phyloP scores from a whole-genome alignment of 2,329 filamentous ascomycete species.

The Aspergillus udagawae region DNA sequence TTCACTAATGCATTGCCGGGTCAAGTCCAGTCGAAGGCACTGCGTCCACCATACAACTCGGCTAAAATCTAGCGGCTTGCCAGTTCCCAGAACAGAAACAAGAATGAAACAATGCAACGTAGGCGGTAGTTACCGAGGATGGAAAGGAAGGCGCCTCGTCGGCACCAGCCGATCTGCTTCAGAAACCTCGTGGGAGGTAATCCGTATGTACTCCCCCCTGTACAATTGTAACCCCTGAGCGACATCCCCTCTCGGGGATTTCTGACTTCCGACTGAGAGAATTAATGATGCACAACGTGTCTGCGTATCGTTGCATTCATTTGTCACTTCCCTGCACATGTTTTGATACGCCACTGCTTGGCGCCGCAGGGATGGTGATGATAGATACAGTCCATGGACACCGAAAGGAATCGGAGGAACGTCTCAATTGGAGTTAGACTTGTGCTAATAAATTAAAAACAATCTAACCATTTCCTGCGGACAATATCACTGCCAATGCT shows the following conservation, averaged over 20 bases:
- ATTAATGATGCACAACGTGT: not conserved
- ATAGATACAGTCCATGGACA: too few relatives aligned
- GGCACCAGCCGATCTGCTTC: not conserved
- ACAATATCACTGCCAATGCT: not conserved
- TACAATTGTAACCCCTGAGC: not conserved
- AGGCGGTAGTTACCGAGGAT: not conserved
- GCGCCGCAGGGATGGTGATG: not conserved
- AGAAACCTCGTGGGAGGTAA: not conserved
- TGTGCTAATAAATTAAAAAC: not conserved
- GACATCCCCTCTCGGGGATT: not conserved
- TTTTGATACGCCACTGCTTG: not conserved
- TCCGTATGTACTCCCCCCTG: not conserved
- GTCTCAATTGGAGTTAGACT: not conserved
- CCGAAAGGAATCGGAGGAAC: not conserved
- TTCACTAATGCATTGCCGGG: not conserved
- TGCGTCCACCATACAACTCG: not conserved
- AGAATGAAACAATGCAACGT: not conserved
- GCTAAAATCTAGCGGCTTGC: not conserved
- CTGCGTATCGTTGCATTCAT: not conserved
- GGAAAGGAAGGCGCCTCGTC: not conserved
- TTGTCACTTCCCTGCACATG: not conserved
- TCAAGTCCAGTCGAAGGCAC: not conserved
- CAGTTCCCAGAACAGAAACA: not conserved
- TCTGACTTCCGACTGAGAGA: not conserved
- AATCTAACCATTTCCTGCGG: not conserved